Evolutionary conservation across 1,284 basidiomycete species (phyloP), one percentile per base, ranked within the genome.

Genomic region (Sutorius eximius): DNA sequence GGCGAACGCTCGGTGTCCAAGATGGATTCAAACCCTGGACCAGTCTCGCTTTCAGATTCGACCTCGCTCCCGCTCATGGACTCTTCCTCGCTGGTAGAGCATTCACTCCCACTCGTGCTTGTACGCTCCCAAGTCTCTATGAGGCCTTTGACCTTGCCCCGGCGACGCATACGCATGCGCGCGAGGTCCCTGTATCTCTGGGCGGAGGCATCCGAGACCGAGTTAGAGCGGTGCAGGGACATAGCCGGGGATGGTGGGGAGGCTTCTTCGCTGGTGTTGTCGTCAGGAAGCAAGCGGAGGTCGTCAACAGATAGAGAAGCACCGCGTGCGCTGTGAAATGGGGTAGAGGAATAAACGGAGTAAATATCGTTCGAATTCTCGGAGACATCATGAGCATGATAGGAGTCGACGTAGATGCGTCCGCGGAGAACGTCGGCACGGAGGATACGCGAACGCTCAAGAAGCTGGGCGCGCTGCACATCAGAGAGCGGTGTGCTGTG

Each of bases 161-260:
- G 48, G n/a, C 67, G 69, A 40, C 68, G 60, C 33, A 55, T 50
- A 13, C 65, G 64, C 51, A 71, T 60, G 15, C 53, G 56, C 8
- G 71, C 71, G 16, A 72, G 68, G 47, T 70, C 71, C 52, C 53
- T 58, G 49, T 73, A 71, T 43, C 70, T 59, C 49, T 67, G 66
- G 0, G 63, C 56, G 3, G 67, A 60, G 8, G 61, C 57, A 36
- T 68, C 65, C 2, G 56, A 68, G 29, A 66, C 53, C 1, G 64
- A 62, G 51, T 68, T 53, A 40, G 66, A 69, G n/a, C 64, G 63
- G 16, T 59, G 58, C 16, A 68, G 29, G 6, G 64, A 62, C 44
- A 58, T 16, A 18, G 45, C 46, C 2, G 66, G 62, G 22, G 68
- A 59, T 34, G 38, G 47, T 12, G 62, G 58, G 34, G 58, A 33